phyloP scores from a whole-genome alignment of 116 monocot species.

The Trichopus zeylanicus region DNA sequence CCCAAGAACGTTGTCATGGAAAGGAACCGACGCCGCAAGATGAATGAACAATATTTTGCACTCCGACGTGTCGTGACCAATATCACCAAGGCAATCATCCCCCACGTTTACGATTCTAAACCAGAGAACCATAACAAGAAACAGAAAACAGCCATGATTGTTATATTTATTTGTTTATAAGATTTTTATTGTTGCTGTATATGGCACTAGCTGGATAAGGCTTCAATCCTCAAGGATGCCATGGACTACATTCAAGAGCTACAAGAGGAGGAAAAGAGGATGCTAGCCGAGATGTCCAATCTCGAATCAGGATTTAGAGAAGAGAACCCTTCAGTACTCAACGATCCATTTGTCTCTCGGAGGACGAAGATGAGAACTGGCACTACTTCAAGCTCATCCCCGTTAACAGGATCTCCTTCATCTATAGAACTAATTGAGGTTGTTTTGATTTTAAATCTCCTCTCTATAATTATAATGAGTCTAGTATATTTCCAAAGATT shows the following conservation, averaged over 20 bases:
- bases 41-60: conserved; percentile 70
- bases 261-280: conserved; percentile 56
- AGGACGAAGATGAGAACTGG: not conserved
- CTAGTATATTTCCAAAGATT: too few relatives aligned
- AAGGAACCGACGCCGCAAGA: conserved; percentile 54
- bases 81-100: conserved; percentile 89
- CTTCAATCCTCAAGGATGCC: conserved; percentile 78
- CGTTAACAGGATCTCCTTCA: not conserved
- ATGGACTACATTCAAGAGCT: conserved; percentile 73
- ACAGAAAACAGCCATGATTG: too few relatives aligned
- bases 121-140: too few relatives aligned
- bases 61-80: conserved; percentile 83
- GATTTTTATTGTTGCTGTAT: not conserved
- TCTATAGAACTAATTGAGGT: conserved; percentile 23
- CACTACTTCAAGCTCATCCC: not conserved
- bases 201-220: conserved; percentile 62
- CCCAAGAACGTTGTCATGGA: conserved; percentile 70
- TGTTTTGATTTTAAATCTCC: too few relatives aligned
- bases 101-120: too few relatives aligned
- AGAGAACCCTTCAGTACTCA: not conserved
- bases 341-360: not conserved
- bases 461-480: too few relatives aligned
- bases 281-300: conserved; percentile 32
- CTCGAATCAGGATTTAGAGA: conserved; percentile 7
- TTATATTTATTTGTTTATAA: too few relatives aligned